Evolutionary conservation across 768 basidiomycete species (phyloP).

Genomic region (Coprinopsis cinerea): DNA sequence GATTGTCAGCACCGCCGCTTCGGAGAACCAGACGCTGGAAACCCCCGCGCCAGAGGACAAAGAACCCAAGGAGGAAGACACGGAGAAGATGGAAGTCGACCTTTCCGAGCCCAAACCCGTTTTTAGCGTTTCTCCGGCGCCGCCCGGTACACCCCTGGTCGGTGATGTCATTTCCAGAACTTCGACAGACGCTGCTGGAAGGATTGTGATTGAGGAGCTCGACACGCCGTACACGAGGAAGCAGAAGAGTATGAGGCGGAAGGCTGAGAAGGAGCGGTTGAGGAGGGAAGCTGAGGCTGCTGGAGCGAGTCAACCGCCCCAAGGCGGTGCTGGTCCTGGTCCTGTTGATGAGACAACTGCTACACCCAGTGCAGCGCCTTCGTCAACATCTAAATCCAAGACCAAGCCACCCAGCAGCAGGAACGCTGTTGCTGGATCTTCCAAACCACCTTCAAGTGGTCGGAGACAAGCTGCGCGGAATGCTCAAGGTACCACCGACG

Average conservation of each 20-base stretch:
- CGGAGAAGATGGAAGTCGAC: conserved; percentile 15
- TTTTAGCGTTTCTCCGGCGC: not conserved
- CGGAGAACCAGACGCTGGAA: conserved; percentile 38
- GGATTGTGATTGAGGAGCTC: conserved; percentile 61
- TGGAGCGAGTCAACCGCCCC: not conserved
- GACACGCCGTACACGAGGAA: conserved; percentile 66
- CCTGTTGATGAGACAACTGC: not conserved
- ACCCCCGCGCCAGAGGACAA: conserved; percentile 17
- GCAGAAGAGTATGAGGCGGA: conserved; percentile 38
- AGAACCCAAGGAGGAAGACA: conserved; percentile 4
- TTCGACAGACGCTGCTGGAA: conserved; percentile 34
- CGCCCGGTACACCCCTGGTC: conserved; percentile 1
- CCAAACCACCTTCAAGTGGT: too few relatives aligned
- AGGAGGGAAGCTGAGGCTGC: not conserved
- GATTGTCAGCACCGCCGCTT: conserved; percentile 38
- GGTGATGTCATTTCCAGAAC: conserved; percentile 18
- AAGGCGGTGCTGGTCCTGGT: not conserved
- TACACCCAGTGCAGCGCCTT: too few relatives aligned
- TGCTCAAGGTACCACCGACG: conserved; percentile 4
- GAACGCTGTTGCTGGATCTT: too few relatives aligned
- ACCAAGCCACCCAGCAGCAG: too few relatives aligned
- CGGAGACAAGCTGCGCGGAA: not conserved
- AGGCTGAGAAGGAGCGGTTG: conserved; percentile 12
- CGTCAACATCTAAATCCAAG: too few relatives aligned
- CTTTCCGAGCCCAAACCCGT: not conserved